Conservation (phyloP, 164 flowering plant species). For the Tetrastigma voinierianum region DNA sequence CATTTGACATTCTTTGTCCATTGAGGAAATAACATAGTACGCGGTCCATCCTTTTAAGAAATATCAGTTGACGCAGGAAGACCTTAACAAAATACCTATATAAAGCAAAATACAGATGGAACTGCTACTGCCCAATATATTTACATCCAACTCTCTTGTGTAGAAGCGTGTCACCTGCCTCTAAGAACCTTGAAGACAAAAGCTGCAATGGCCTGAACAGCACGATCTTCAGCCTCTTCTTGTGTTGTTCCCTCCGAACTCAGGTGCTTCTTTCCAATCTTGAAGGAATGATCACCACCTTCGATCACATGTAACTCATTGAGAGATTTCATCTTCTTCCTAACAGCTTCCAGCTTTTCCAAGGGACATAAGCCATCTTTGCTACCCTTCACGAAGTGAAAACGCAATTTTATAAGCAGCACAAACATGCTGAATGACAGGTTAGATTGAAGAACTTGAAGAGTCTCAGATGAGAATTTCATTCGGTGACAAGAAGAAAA, state of each 20-base stretch:
- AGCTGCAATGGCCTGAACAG: constrained; percentile 52
- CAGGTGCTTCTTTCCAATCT: constrained; percentile 71
- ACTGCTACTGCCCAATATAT: not conserved
- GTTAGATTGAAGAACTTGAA: not conserved
- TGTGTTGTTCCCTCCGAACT: constrained; percentile 44
- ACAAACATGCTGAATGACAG: not conserved
- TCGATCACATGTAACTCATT: constrained; percentile 68
- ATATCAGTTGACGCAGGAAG: too few relatives aligned
- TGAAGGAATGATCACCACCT: constrained; percentile 91
- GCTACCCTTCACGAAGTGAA: constrained; percentile 58
- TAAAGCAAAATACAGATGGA: not conserved
- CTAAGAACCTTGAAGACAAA: constrained; percentile 39
- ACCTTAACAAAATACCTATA: too few relatives aligned
- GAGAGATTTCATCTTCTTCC: constrained; percentile 53
- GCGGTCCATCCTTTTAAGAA: too few relatives aligned
- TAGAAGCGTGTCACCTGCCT: constrained; percentile 12
- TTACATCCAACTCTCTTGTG: not conserved
- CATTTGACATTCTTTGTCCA: too few relatives aligned
- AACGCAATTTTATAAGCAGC: not conserved
- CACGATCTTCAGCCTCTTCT: constrained; percentile 66
- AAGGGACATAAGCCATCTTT: constrained; percentile 85
- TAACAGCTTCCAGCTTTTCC: constrained; percentile 55
- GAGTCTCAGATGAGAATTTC: too few relatives aligned
- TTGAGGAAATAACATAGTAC: too few relatives aligned
- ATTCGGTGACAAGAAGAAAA: too few relatives aligned